phyloP scores from a whole-genome alignment of 495 filamentous ascomycete species.

The Xylaria longipes region DNA sequence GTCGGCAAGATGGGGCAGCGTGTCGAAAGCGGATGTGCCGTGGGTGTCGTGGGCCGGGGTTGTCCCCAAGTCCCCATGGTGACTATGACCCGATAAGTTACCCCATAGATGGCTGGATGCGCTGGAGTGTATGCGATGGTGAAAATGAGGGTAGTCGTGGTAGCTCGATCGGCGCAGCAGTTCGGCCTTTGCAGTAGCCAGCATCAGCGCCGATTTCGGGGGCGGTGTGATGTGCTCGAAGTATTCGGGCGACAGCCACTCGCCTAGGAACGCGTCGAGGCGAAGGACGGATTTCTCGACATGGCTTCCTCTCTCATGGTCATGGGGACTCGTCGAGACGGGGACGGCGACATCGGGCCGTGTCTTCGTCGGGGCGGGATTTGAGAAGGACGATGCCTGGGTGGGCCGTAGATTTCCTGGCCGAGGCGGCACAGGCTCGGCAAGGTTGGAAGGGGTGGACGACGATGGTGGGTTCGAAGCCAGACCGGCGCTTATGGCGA shows the following conservation, averaged over 20 bases:
- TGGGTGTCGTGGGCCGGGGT: slow-evolving; percentile 27
- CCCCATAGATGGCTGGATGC: slow-evolving; percentile 49
- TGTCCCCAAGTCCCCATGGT: slow-evolving; percentile 25
- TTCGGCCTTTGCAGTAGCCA: slow-evolving; percentile 84
- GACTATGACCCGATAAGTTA: slow-evolving; percentile 25
- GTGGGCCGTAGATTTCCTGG: slow-evolving; percentile 24
- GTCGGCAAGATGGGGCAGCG: slow-evolving; percentile 32
- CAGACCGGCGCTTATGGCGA: slow-evolving; percentile 88
- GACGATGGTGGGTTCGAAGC: slow-evolving; percentile 61
- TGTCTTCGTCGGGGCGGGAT: slow-evolving; percentile 29
- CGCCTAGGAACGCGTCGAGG: slow-evolving; percentile 90
- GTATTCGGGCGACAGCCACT: slow-evolving; percentile 94
- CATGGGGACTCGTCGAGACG: not conserved
- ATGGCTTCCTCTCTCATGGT: not conserved
- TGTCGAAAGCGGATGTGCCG: slow-evolving; percentile 32
- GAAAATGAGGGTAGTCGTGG: slow-evolving; percentile 53
- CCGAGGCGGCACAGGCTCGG: slow-evolving; percentile 33
- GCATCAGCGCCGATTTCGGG: slow-evolving; percentile 82
- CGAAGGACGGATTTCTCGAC: slow-evolving; percentile 68
- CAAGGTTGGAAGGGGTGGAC: slow-evolving; percentile 36
- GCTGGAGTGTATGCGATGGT: slow-evolving; percentile 39
- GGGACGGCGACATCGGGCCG: slow-evolving; percentile 29
- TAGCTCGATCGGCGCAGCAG: slow-evolving; percentile 74
- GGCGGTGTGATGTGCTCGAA: slow-evolving; percentile 91
- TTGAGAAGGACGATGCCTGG: slow-evolving; percentile 34